Evolutionary conservation across 768 basidiomycete genomes (phyloP), one percentile per base, ranked within the genome.

Genomic region (Mrakia blollopis): DNA sequence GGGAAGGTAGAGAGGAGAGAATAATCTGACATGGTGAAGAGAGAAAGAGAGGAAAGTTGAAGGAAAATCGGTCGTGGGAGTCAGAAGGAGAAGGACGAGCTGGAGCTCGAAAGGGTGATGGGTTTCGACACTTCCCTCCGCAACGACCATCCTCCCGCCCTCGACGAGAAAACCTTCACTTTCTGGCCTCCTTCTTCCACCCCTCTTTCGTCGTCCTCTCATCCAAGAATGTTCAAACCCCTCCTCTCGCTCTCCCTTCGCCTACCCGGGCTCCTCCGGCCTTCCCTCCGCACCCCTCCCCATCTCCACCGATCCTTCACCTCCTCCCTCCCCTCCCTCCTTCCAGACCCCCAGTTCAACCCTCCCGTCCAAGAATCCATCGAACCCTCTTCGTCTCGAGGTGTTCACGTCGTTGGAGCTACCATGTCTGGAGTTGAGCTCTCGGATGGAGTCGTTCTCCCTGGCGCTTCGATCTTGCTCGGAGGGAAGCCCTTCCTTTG

Each of bases 401-500:
- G 1, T n/a, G 57, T 57, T 11, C 28, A 57, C 62, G 39, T 68
- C 65, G 7, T 39, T 1, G 18, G 35, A 39, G 65, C 44, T 23
- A 44, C 65, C 10, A 21, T 39, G 7, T 32, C 37, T 9, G 65
- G 65, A 8, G 65, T 68, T 39, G 65, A 68, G 37, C 35, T 68
- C 37, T 11, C 65, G 23, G 35, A 65, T 16, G 25, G 35, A 14
- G 65, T 95, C 32, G 81, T 92, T 25, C 83, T 97, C 1, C 88
- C 90, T 0, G 89, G 89, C 0, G 88, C 94, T 0, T 91, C 90
- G 80, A 87, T 99, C 39, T 91, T 99, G 79, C 82, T 95, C 11
- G 91, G 92, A 75, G 93, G 93, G 3, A 89, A 91, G 63, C 91
- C 93, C 0, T 91, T 95, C 73, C 82, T 98, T 54, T 99, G 96